Conservation (phyloP, 2,329 filamentous ascomycete genomes). For the Microthyrium microscopicum region DNA sequence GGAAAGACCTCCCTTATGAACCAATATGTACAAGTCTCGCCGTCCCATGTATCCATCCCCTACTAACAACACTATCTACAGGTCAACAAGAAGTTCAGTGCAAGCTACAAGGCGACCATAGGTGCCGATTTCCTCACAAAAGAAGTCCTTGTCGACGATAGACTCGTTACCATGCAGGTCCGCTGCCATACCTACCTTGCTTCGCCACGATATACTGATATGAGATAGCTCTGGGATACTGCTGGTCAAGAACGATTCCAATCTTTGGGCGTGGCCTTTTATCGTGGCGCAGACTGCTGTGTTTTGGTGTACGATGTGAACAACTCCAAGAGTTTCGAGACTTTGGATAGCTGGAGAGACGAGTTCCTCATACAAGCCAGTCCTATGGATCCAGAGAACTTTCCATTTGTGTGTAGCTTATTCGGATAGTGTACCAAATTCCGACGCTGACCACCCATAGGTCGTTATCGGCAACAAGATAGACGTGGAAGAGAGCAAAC, state of each 20-base stretch:
- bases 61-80: slow-evolving; percentile 22
- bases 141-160: slow-evolving; percentile 92
- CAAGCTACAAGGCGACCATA: slow-evolving; percentile 98
- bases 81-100: slow-evolving; percentile 99
- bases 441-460: slow-evolving; percentile 27
- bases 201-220: slow-evolving; percentile 10
- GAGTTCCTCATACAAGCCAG: slow-evolving; percentile 97
- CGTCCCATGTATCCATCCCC: not conserved
- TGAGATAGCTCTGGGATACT: slow-evolving; percentile 78
- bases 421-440: not conserved
- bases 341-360: slow-evolving; percentile 93
- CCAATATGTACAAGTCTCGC: slow-evolving; percentile 97
- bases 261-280: slow-evolving; percentile 92
- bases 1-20: slow-evolving; percentile 99
- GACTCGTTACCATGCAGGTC: slow-evolving; percentile 97
- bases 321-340: slow-evolving; percentile 98
- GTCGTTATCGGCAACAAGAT: slow-evolving; percentile 98
- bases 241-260: slow-evolving; percentile 96
- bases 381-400: slow-evolving; percentile 89
- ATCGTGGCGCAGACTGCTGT: slow-evolving; percentile 93
- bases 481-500: slow-evolving; percentile 93
- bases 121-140: slow-evolving; percentile 97
- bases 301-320: slow-evolving; percentile 97
- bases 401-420: slow-evolving; percentile 74
- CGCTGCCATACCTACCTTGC: slow-evolving; percentile 4